Evolutionary conservation across 768 basidiomycete species (phyloP).

Genomic region (Lyophyllum atratum): DNA sequence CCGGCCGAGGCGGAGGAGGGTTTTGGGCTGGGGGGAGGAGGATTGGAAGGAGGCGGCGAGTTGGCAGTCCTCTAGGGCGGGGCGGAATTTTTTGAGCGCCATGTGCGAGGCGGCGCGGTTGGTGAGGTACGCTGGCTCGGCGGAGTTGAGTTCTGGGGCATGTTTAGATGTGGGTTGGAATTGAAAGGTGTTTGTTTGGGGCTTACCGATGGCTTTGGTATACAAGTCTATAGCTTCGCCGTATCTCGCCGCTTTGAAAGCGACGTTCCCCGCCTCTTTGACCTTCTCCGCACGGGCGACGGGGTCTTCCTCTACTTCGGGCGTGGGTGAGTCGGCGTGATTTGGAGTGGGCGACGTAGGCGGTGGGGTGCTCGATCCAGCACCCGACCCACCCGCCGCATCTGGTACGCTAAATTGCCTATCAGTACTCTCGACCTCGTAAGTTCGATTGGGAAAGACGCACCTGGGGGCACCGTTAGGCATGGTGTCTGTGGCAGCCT

Average conservation of each 20-base stretch:
- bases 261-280: slow-evolving; percentile 76
- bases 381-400: slow-evolving; percentile 3
- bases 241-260: slow-evolving; percentile 70
- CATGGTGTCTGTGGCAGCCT: slow-evolving; percentile 12
- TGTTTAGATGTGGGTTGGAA: not conserved
- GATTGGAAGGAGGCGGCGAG: slow-evolving; percentile 68
- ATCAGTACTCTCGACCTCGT: not conserved
- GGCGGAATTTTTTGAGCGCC: slow-evolving; percentile 73
- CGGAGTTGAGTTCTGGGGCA: slow-evolving; percentile 53
- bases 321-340: slow-evolving; percentile 19
- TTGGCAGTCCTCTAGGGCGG: slow-evolving; percentile 80
- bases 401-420: not conserved
- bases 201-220: slow-evolving; percentile 68
- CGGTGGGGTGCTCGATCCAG: slow-evolving; percentile 17
- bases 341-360: slow-evolving; percentile 12
- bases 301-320: slow-evolving; percentile 37
- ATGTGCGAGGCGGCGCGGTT: slow-evolving; percentile 90
- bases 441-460: not conserved
- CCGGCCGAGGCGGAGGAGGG: slow-evolving; percentile 77
- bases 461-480: slow-evolving; percentile 11
- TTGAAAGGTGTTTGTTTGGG: not conserved
- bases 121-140: slow-evolving; percentile 76
- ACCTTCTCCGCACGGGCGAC: slow-evolving; percentile 55
- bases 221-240: slow-evolving; percentile 73
- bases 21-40: slow-evolving; percentile 65